Evolutionary conservation across 2,329 filamentous ascomycete species (phyloP).

Genomic region (Pseudocercospora macadamiae): DNA sequence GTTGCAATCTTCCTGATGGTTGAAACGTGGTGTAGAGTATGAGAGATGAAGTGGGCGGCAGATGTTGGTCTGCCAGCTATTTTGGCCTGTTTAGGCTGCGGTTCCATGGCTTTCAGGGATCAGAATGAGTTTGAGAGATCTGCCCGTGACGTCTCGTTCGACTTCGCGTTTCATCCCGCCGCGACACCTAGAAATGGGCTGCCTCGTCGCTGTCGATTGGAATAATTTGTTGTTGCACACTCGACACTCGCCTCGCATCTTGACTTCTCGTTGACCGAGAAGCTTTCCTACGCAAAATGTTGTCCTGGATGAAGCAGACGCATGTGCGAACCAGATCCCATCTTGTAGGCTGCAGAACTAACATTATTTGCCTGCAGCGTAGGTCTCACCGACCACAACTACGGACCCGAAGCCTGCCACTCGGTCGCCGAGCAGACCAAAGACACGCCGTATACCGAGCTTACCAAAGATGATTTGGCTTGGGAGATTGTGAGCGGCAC

Average conservation of each 20-base stretch:
- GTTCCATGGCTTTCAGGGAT: background rate
- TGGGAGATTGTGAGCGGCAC: constrained; percentile 84
- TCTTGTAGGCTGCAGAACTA: constrained; percentile 27
- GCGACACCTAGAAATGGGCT: background rate
- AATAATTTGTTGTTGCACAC: background rate
- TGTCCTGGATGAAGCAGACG: constrained; percentile 95
- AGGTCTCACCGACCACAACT: constrained; percentile 93
- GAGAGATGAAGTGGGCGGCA: background rate
- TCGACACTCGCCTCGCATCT: background rate
- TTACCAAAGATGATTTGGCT: constrained; percentile 75
- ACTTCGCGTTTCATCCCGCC: background rate
- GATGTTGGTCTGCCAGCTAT: background rate
- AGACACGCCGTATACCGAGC: constrained; percentile 76
- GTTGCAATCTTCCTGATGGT: background rate
- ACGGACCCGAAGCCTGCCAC: constrained; percentile 84
- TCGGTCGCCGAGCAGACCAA: constrained; percentile 81
- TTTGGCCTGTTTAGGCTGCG: background rate
- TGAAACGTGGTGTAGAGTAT: background rate
- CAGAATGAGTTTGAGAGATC: background rate
- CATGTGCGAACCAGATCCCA: constrained; percentile 53
- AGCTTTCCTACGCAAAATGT: constrained; percentile 59
- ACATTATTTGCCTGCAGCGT: constrained; percentile 45
- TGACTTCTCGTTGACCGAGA: background rate
- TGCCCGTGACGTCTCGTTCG: background rate
- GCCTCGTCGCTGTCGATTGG: background rate